These are phyloP conservation scores for Microbotryum scabiosae DNA, from an alignment of 1,284 basidiomycete genomes.

Conservation along the genomic window DNA sequence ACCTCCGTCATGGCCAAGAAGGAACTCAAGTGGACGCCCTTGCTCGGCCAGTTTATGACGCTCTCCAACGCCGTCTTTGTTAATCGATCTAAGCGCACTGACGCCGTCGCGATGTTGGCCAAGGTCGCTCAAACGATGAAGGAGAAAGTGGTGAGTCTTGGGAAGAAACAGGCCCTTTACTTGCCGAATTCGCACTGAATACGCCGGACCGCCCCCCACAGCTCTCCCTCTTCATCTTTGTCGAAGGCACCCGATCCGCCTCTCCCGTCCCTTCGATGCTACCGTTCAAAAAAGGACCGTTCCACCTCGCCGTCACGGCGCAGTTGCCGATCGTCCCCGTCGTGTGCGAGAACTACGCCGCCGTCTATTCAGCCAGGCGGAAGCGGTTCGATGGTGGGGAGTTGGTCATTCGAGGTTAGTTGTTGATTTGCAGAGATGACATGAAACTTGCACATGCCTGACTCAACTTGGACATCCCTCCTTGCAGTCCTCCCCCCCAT, in stretches of 20 bases:
- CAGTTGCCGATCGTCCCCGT: slow-evolving; percentile 78
- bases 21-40: slow-evolving; percentile 73
- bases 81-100: slow-evolving; percentile 68
- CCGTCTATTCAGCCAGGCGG: slow-evolving; percentile 27
- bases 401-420: slow-evolving; percentile 71
- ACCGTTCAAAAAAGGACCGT: slow-evolving; percentile 96
- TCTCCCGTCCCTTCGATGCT: slow-evolving; percentile 59
- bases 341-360: slow-evolving; percentile 67
- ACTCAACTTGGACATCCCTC: background rate
- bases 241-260: slow-evolving; percentile 79
- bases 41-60: slow-evolving; percentile 79
- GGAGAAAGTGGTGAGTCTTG: slow-evolving; percentile 44
- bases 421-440: background rate
- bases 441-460: background rate
- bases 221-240: slow-evolving; percentile 81
- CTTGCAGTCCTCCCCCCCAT: slow-evolving; percentile 65
- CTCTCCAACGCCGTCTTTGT: slow-evolving; percentile 90
- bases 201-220: slow-evolving; percentile 31
- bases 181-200: background rate
- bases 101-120: slow-evolving; percentile 66
- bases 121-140: slow-evolving; percentile 71
- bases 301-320: slow-evolving; percentile 87
- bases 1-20: slow-evolving; percentile 91
- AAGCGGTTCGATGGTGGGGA: slow-evolving; percentile 63
- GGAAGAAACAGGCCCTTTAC: background rate